Percentiles rank a stretch among this genome's conserved stretches.
These are phyloP conservation scores for Phytophthora sp. DNA, from an alignment of 352 stramenopile species.

Conservation along the genomic window DNA sequence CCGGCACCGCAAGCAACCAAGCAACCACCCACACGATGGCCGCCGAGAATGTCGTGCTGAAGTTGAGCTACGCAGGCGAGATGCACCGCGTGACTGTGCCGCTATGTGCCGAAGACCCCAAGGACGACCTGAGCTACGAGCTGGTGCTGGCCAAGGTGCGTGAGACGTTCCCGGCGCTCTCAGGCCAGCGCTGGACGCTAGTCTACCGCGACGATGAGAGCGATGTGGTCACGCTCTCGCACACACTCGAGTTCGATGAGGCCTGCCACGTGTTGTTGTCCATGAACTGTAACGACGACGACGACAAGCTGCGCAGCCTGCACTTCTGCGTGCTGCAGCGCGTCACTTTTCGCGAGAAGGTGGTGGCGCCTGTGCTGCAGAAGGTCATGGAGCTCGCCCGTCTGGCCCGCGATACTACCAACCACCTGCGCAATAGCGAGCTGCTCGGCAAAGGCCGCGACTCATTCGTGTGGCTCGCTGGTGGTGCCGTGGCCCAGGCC, in stretches of 20 bases:
- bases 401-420: slow-evolving; percentile 41
- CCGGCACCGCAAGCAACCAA: too few relatives aligned
- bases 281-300: slow-evolving; percentile 26
- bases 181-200: slow-evolving; percentile 45
- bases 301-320: slow-evolving; percentile 35
- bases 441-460: slow-evolving; percentile 56
- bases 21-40: slow-evolving; percentile 20
- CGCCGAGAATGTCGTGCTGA: slow-evolving; percentile 46
- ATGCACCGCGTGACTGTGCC: slow-evolving; percentile 52
- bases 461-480: slow-evolving; percentile 48
- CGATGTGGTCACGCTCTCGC: slow-evolving; percentile 68
- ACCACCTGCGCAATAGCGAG: slow-evolving; percentile 39
- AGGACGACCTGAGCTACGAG: slow-evolving; percentile 49
- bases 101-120: slow-evolving; percentile 19
- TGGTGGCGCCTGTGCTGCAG: slow-evolving; percentile 56
- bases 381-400: slow-evolving; percentile 56
- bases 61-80: slow-evolving; percentile 60
- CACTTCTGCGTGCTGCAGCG: slow-evolving; percentile 66
- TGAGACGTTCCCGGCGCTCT: slow-evolving; percentile 41
- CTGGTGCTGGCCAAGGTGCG: slow-evolving; percentile 47
- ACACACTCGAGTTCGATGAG: slow-evolving; percentile 58
- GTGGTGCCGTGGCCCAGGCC: slow-evolving; percentile 38
- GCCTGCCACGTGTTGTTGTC: slow-evolving; percentile 56
- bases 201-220: slow-evolving; percentile 78
- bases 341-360: slow-evolving; percentile 54